Base-by-base conservation (phyloP, 1,284 basidiomycete genomes). In the Pholiota adiposa region DNA sequence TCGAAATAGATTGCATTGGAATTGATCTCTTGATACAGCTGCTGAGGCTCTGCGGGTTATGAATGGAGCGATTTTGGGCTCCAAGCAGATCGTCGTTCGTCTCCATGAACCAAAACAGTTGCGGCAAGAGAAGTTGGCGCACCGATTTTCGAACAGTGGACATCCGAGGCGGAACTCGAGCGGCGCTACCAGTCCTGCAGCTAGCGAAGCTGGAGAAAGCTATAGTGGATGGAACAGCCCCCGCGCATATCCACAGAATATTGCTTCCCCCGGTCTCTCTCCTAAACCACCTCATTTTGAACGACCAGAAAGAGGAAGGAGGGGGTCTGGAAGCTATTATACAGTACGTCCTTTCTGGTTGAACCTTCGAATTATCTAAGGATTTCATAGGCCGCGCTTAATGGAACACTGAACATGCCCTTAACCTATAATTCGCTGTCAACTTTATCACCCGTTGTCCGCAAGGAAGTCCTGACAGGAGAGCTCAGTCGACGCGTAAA, bases 81-180 rank as follows among this genome's bases (percentile, higher is more conserved):
- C 80, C 21, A 95, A 94, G 72, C 85, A 90, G 59, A 83, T 96
- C 55, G 90, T 91, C 2, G 94, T 96, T 19, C 86, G 94, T 33
- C 75, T 96, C 55, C 94, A 96, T 67, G 94, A 96, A 72, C 93
- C 93, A 18, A 96, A 95, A 72, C 90, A 92, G 69, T 76, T 95
- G 41, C 84, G 94, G 16, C 90, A 94, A 71, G 92, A 94, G 75
- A 94, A 95, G 70, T 80, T 96, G 4, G 92, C 93, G 2, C 86
- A 88, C 58, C 82, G 92, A 21, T 94, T 93, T 66, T 83, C 83
- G 16, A 85, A 88, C 66, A 89, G 89, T 65, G 87, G 88, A 9
- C 90, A 92, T 67, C 90, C 90, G 12, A 82, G 90, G 59, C 60
- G 68, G 60, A 88, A 80, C 62, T 83, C 88, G 7, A 90, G 88